Base-by-base conservation (phyloP, 371 early-diverging fungal genomes). In the Zopfochytrium polystomum region DNA sequence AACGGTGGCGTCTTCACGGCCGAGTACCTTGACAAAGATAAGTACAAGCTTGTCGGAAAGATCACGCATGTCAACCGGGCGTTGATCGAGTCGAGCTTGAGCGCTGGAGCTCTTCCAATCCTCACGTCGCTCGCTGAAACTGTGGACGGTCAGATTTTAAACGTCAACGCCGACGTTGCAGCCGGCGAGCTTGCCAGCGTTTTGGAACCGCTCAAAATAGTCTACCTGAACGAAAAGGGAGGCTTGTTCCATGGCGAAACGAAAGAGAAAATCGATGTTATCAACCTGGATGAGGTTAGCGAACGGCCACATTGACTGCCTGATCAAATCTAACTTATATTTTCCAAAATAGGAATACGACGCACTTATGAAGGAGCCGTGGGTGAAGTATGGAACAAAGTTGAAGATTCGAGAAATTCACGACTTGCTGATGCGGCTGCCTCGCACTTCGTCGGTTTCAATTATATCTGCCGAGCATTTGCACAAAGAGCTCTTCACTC, bases 91-190 rank as follows among this genome's bases (percentile, higher is more conserved):
- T 85, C 89, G 20, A 85, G 88, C 23, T 92, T 97, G 62, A 85
- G 88, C 51, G 90, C 95, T 34, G 95, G 94, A 18, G 91, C 93
- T 6, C 80, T 96, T 59, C 96, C 98, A 15, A 95, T 97, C 66
- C 76, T 97, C 63, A 95, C 96, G 13, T 87, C 88, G 50, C 80
- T 97, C 26, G 96, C 96, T n/a, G 95, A 95, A 74, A 95, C 96
- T 1, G 89, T 90, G 31, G 83, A 85, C 33, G 96, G 98, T 52
- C 98, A 97, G 77, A 92, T 95, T 60, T 78, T 97, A 68, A 97
- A 97, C 50, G 95, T 96, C 52, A 97, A 97, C 73, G 98, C 98
- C 31, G 98, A 97, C 75, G 90, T 94, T 13, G 98, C 96, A 20
- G 96, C 96, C 20, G 93, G 93, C 48, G 96, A 96, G 73, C 80